Conservation (phyloP, 352 stramenopile genomes). For the Phytophthora nicotianae region DNA sequence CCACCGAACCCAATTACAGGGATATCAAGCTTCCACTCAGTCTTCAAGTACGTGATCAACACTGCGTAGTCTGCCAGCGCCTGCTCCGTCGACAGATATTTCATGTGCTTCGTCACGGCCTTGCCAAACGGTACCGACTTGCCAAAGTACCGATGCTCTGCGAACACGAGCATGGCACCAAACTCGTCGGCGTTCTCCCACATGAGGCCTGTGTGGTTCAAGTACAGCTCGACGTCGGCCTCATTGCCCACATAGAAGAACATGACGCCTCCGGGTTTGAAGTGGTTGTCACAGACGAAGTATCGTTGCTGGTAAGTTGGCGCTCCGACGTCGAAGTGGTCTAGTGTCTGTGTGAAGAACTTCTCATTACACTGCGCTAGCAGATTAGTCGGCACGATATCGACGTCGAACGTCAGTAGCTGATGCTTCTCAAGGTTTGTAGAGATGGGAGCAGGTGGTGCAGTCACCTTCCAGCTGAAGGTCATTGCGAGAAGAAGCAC, state of each 20-base stretch:
- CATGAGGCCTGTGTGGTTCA: constrained; percentile 96
- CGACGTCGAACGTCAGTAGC: constrained; percentile 36
- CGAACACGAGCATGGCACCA: constrained; percentile 94
- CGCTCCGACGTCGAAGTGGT: constrained; percentile 69
- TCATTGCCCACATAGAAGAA: constrained; percentile 97
- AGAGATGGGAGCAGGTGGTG: background rate
- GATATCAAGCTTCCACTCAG: constrained; percentile 47
- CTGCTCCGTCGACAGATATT: constrained; percentile 87
- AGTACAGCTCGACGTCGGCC: constrained; percentile 93
- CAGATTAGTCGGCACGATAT: constrained; percentile 47
- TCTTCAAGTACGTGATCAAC: constrained; percentile 60
- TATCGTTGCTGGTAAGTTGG: constrained; percentile 86
- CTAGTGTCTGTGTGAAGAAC: constrained; percentile 76
- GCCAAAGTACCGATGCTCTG: constrained; percentile 97
- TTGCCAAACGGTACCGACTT: constrained; percentile 85
- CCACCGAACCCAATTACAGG: constrained; percentile 75
- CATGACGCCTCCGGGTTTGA: constrained; percentile 69
- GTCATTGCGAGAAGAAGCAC: constrained; percentile 28
- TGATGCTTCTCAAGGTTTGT: background rate
- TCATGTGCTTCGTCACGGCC: constrained; percentile 70
- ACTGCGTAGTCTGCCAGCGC: constrained; percentile 75
- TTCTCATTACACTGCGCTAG: constrained; percentile 68
- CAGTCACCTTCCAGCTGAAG: constrained; percentile 7
- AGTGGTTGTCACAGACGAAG: constrained; percentile 88
- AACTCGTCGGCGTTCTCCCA: constrained; percentile 94